Evolutionary conservation across 441 rosid species (phyloP), one percentile per base, ranked within the genome.

Genomic region (Erysimum cheiri): DNA sequence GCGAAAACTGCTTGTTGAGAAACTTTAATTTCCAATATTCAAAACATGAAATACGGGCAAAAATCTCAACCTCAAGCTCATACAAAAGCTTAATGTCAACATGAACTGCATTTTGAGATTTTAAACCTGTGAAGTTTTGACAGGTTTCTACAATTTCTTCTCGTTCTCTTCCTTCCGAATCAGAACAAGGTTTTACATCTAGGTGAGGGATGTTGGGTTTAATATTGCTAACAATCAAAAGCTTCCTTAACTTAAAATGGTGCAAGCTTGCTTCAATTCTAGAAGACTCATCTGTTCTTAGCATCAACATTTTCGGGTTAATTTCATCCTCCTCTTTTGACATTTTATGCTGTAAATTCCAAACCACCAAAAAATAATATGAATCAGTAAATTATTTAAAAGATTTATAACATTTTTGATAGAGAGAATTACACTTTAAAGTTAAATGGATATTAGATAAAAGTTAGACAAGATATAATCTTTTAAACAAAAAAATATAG

Each of bases 1-100:
- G 63, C 0, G 63, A 77, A 33, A 83, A 80, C 19, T 83, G 74
- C 59, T 82, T 83, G 81, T 79, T 87, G 26, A 89, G 71, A 1
- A 75, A 41, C 8, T 76, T 61, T 7, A 85, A 63, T 77, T 89
- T 91, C 88, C 92, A 78, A 73, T 83, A 76, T 31, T 86, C 88
- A 17, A 80, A 72, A 55, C 84, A 78, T 15, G 93, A 82, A 63
- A 86, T 73, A 60, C 88, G 78, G 4, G 93, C 89, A 66, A 84
- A 74, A 48, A 89, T 85, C 69, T 69, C 81, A 36, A 74, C 74
- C 84, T 86, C 88, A 29, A 86, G 24, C 53, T 91, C 90, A 37
- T 79, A 78, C 48, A 73, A 79, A 49, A 91, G 92, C 15, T 83
- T 67, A 39, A 85, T 3, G 85, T 69, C 65, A 32, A 10, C 64